A percentile compares a stretch with the other conserved stretches of the same genome.
These are phyloP conservation scores for Carex parvula DNA, from an alignment of 176 grass and related monocot species.

Conservation along the genomic window DNA sequence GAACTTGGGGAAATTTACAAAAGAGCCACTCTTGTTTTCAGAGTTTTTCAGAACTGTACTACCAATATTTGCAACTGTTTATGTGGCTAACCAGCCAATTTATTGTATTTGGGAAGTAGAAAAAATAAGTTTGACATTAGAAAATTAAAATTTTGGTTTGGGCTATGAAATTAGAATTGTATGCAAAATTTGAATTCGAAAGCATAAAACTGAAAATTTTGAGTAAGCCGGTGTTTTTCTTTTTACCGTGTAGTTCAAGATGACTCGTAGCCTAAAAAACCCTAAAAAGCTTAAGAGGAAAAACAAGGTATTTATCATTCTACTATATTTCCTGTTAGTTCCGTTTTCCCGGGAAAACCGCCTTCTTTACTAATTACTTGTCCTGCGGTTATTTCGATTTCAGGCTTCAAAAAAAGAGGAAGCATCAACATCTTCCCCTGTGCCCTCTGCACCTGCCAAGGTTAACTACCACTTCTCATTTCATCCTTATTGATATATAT, in stretches of 20 bases:
- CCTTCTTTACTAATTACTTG: not conserved
- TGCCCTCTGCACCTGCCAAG: constrained; percentile 50
- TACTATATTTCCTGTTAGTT: not conserved
- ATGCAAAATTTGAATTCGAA: not conserved
- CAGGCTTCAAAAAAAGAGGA: constrained; percentile 30
- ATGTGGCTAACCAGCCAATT: not conserved
- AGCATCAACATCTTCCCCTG: constrained; percentile 27
- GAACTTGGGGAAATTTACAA: not conserved
- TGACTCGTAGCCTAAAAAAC: constrained; percentile 45
- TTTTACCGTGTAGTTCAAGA: not conserved
- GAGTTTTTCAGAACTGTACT: not conserved
- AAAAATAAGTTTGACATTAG: not conserved
- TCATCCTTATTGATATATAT: not conserved
- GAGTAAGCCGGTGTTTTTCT: not conserved
- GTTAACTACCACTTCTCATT: constrained; percentile 4
- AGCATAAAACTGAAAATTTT: not conserved
- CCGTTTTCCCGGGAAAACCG: not conserved
- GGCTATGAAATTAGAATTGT: not conserved
- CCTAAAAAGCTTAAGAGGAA: constrained; percentile 49
- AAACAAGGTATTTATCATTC: constrained; percentile 35
- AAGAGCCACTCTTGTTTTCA: not conserved
- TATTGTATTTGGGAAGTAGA: too few species aligned
- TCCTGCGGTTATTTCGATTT: constrained; percentile 11
- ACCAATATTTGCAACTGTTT: not conserved
- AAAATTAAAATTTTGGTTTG: not conserved